These are phyloP conservation scores for Elongisporangium senticosum DNA, from an alignment of 352 stramenopile genomes.

Conservation along the genomic window DNA sequence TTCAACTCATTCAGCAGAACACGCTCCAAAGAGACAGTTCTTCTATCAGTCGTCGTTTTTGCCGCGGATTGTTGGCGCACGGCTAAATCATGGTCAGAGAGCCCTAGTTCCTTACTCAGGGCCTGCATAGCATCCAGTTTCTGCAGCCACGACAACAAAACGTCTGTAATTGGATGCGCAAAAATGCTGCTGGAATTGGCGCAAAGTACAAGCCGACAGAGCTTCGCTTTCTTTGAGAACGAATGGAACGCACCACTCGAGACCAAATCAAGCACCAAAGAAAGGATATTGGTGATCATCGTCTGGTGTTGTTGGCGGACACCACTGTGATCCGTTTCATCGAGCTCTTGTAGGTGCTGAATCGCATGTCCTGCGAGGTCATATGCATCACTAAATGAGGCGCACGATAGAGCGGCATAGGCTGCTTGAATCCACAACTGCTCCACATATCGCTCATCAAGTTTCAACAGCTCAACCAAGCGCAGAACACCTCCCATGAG, in stretches of 20 bases:
- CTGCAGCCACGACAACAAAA: slow-evolving; percentile 40
- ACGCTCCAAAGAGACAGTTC: slow-evolving; percentile 18
- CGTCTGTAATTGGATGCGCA: slow-evolving; percentile 38
- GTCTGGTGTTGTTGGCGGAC: background rate
- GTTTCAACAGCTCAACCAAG: background rate
- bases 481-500: background rate
- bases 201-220: slow-evolving; percentile 25
- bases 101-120: slow-evolving; percentile 50
- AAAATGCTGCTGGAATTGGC: slow-evolving; percentile 19
- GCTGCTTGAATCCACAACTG: background rate
- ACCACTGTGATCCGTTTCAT: background rate
- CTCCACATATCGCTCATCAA: background rate
- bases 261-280: slow-evolving; percentile 60
- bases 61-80: slow-evolving; percentile 27
- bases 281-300: slow-evolving; percentile 13
- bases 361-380: background rate
- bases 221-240: slow-evolving; percentile 48
- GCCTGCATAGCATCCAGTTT: slow-evolving; percentile 50
- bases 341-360: background rate
- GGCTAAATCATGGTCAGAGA: slow-evolving; percentile 58
- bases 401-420: background rate
- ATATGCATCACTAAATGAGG: background rate
- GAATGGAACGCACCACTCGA: slow-evolving; percentile 55
- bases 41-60: slow-evolving; percentile 10
- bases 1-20: slow-evolving; percentile 58